phyloP scores from a whole-genome alignment of 352 stramenopile species.

The Phytophthora pistaciae region DNA sequence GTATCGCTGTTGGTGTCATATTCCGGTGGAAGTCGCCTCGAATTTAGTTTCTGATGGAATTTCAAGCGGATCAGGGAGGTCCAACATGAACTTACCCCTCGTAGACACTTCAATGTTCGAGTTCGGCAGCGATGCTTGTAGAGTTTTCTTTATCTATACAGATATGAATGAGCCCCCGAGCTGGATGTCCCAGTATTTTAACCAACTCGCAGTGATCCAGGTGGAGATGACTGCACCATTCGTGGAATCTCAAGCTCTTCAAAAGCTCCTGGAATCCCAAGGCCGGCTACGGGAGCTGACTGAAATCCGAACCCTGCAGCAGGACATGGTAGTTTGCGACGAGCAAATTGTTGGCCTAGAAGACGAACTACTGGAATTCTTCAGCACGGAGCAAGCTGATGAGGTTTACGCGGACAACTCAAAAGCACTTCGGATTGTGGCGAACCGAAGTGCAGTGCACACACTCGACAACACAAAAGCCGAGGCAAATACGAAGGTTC shows the following conservation, averaged over 20 bases:
- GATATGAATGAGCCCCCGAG: conserved; percentile 28
- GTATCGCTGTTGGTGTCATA: conserved; percentile 56
- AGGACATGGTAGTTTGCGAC: conserved; percentile 58
- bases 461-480: conserved; percentile 55
- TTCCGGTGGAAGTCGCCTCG: conserved; percentile 1
- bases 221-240: conserved; percentile 54
- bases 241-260: conserved; percentile 39
- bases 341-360: conserved; percentile 69
- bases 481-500: conserved; percentile 49
- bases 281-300: conserved; percentile 50
- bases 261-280: conserved; percentile 45
- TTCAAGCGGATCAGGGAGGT: background rate
- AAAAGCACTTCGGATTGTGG: conserved; percentile 68
- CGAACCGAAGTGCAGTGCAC: conserved; percentile 57
- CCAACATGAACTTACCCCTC: background rate
- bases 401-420: conserved; percentile 56
- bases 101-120: conserved; percentile 24
- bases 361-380: conserved; percentile 71
- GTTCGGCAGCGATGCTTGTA: conserved; percentile 53
- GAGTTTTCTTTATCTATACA: conserved; percentile 62
- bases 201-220: conserved; percentile 49
- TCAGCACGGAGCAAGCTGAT: conserved; percentile 47
- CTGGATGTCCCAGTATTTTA: conserved; percentile 56
- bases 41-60: background rate
- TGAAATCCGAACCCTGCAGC: conserved; percentile 53